phyloP scores from a whole-genome alignment of 2,329 filamentous ascomycete genomes.

The Fusarium sp. region DNA sequence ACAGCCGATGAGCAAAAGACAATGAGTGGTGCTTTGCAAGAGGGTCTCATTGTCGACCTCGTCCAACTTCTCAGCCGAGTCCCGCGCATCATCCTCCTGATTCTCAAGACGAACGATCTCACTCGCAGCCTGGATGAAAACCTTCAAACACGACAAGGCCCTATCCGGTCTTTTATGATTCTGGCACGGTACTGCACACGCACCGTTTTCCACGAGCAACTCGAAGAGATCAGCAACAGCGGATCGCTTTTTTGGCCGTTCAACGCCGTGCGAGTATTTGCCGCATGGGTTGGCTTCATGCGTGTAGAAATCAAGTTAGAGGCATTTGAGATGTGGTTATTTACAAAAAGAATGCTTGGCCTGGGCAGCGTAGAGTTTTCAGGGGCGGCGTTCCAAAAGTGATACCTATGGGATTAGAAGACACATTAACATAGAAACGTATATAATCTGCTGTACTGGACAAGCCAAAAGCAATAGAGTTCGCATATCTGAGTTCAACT shows the following conservation, averaged over 20 bases:
- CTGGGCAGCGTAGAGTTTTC: slow-evolving; percentile 50
- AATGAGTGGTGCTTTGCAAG: slow-evolving; percentile 87
- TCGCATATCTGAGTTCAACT: not conserved
- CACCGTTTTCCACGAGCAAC: slow-evolving; percentile 75
- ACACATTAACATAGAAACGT: slow-evolving; percentile 44
- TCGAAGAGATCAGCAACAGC: slow-evolving; percentile 68
- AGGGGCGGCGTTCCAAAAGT: slow-evolving; percentile 42
- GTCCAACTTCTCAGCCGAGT: slow-evolving; percentile 91
- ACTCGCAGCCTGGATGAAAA: slow-evolving; percentile 95
- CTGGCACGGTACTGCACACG: slow-evolving; percentile 77
- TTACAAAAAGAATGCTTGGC: slow-evolving; percentile 65
- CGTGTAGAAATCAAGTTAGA: slow-evolving; percentile 75
- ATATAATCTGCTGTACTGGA: slow-evolving; percentile 29
- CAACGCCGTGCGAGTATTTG: slow-evolving; percentile 68
- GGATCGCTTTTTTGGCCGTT: slow-evolving; percentile 73
- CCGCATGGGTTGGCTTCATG: slow-evolving; percentile 71
- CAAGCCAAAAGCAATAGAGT: slow-evolving; percentile 21
- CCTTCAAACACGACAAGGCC: slow-evolving; percentile 79
- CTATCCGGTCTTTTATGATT: slow-evolving; percentile 77
- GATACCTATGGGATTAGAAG: slow-evolving; percentile 35
- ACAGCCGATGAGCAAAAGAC: slow-evolving; percentile 84
- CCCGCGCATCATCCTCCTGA: slow-evolving; percentile 91
- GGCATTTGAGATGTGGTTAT: slow-evolving; percentile 74
- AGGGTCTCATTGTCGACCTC: slow-evolving; percentile 89
- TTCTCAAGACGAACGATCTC: slow-evolving; percentile 97